These are phyloP conservation scores for Phyllosticta citribraziliensis DNA, from an alignment of 2,329 filamentous ascomycete genomes.

Conservation along the genomic window DNA sequence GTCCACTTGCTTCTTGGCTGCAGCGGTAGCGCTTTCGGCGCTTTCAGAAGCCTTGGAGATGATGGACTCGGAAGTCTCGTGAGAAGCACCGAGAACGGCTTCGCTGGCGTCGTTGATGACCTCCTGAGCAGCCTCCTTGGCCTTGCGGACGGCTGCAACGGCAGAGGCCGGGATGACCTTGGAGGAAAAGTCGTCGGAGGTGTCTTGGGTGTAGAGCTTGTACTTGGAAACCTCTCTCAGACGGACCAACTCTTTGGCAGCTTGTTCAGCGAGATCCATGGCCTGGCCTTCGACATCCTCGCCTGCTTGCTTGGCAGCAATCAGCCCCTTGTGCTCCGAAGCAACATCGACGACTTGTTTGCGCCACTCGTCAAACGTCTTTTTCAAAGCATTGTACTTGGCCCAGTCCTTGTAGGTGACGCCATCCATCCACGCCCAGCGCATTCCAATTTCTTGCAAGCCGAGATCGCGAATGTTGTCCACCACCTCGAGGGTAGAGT, in stretches of 20 bases:
- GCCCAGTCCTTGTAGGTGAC: constrained; percentile 97
- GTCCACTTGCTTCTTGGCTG: constrained; percentile 15
- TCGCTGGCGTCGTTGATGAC: constrained; percentile 16
- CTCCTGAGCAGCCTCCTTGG: constrained; percentile 24
- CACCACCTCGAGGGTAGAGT: constrained; percentile 72
- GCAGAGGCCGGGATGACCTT: constrained; percentile 51
- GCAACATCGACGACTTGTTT: constrained; percentile 69
- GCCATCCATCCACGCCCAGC: constrained; percentile 90
- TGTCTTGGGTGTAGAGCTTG: constrained; percentile 70
- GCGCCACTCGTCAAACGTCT: constrained; percentile 75
- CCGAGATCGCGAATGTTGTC: constrained; percentile 75
- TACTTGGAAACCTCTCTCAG: constrained; percentile 76
- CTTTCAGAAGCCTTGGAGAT: constrained; percentile 20
- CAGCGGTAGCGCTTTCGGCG: constrained; percentile 16
- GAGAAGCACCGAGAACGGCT: constrained; percentile 21
- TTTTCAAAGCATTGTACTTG: constrained; percentile 83
- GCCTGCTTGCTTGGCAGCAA: constrained; percentile 56
- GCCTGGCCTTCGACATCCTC: constrained; percentile 64
- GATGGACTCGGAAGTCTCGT: constrained; percentile 26
- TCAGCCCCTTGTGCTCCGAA: constrained; percentile 60
- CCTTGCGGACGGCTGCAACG: constrained; percentile 34
- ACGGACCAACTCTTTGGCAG: constrained; percentile 68
- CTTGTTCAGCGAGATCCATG: constrained; percentile 68
- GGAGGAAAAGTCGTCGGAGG: constrained; percentile 67
- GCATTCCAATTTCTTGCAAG: constrained; percentile 83